Conservation (phyloP, 2,329 filamentous ascomycete species). For the Penicillium sp. region DNA sequence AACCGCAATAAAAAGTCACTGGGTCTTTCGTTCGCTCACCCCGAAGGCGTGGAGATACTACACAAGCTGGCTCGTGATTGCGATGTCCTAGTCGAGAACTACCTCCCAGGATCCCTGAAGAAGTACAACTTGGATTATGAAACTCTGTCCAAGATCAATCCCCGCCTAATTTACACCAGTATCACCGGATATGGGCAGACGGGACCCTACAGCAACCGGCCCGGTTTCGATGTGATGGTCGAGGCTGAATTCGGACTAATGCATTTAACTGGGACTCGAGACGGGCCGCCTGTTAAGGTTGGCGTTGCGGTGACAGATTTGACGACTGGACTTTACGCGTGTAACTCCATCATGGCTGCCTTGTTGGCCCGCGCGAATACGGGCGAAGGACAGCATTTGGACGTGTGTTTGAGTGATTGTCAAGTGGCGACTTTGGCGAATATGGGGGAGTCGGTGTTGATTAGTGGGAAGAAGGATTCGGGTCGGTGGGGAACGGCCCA, state of each 20-base stretch:
- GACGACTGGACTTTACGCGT: conserved; percentile 91
- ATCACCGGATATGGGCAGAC: conserved; percentile 97
- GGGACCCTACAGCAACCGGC: conserved; percentile 81
- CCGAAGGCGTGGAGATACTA: conserved; percentile 79
- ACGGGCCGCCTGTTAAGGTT: conserved; percentile 92
- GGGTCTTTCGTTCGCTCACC: conserved; percentile 84
- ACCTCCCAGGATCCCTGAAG: conserved; percentile 82
- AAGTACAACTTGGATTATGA: conserved; percentile 91
- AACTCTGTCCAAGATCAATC: conserved; percentile 78
- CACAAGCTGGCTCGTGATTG: conserved; percentile 80
- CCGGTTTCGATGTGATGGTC: conserved; percentile 98
- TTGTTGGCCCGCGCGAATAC: conserved; percentile 73
- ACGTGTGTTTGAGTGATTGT: conserved; percentile 89
- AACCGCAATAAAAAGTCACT: conserved; percentile 97
- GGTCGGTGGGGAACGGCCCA: conserved; percentile 95
- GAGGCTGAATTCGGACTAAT: conserved; percentile 97
- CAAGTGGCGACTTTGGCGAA: conserved; percentile 94
- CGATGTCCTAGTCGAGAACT: conserved; percentile 96
- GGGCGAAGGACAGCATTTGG: conserved; percentile 85
- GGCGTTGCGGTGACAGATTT: conserved; percentile 95
- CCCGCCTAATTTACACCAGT: conserved; percentile 84
- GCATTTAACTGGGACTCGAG: conserved; percentile 90
- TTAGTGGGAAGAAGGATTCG: conserved; percentile 81
- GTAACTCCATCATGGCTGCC: conserved; percentile 92
- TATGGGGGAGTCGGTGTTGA: conserved; percentile 85